Evolutionary conservation across 2,329 filamentous ascomycete genomes (phyloP), one percentile per base, ranked within the genome.

Genomic region (Colletotrichum aenigma): DNA sequence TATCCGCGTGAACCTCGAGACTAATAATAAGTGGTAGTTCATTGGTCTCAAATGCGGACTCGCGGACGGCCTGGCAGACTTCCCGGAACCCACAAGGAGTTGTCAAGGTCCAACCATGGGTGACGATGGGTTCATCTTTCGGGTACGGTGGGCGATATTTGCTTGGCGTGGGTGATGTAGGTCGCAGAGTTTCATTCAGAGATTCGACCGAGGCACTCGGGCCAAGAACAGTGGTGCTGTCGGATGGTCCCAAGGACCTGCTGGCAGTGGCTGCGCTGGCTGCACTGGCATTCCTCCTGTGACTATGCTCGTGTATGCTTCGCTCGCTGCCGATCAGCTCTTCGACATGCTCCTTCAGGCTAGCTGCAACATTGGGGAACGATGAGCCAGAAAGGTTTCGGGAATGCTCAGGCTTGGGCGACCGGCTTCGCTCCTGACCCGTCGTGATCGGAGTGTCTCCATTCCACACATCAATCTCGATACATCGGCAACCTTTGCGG

Each of bases 381-480:
- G 86, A 88, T 70, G 85, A 86, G 24, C 84, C 86, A 1, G 89
- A 90, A 9, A 89, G 79, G 58, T 86, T 86, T 38, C 87, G 86
- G 71, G 84, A 85, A 77, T 91, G 90, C 8, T 86, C 84, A 12
- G 80, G 80, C 73, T 84, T 84, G 18, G 85, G 83, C 1, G 86
- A 85, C 62, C 84, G 87, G 32, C 85, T 84, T 26, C 81, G 67
- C 32, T 75, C 76, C 18, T 36, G 79, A 10, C 43, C 43, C 7
- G 82, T 83, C 7, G 82, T 83, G 6, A 58, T 69, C 58, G 83
- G 83, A 21, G 87, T 83, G 77, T 90, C 87, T 15, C 95, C 95
- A 83, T 98, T 95, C 94, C 96, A 98, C 4, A 98, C 95, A 81
- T 98, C 96, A 71, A 98, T 97, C 83, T 98, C 96, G 62, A 98